phyloP scores from a whole-genome alignment of 371 early-diverging fungal genomes.

The Catenaria anguillulae region DNA sequence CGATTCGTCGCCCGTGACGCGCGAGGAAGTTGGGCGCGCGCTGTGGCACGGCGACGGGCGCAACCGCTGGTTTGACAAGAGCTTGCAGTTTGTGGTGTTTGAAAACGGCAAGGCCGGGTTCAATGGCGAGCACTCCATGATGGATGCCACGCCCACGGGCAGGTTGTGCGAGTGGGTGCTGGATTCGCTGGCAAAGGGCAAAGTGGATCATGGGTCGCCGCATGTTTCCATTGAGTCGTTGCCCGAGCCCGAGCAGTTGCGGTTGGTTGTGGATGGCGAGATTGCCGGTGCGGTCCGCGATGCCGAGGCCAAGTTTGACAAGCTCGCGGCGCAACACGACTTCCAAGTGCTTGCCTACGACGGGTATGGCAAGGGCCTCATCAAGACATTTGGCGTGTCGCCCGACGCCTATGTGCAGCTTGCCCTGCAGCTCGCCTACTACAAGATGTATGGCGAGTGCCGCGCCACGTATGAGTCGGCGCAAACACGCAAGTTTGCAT shows the following conservation, averaged over 20 bases:
- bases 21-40: slow-evolving; percentile 58
- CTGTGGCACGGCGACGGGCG: slow-evolving; percentile 89
- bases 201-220: slow-evolving; percentile 43
- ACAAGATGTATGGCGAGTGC: slow-evolving; percentile 60
- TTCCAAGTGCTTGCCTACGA: slow-evolving; percentile 61
- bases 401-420: slow-evolving; percentile 93
- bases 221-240: slow-evolving; percentile 24
- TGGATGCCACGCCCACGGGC: slow-evolving; percentile 87
- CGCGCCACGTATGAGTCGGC: slow-evolving; percentile 86
- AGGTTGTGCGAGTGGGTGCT: slow-evolving; percentile 54
- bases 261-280: slow-evolving; percentile 44
- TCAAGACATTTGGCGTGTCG: slow-evolving; percentile 48
- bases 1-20: slow-evolving; percentile 58
- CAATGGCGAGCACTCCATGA: slow-evolving; percentile 88
- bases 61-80: slow-evolving; percentile 89
- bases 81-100: slow-evolving; percentile 81
- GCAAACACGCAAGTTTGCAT: slow-evolving; percentile 74
- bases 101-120: slow-evolving; percentile 93
- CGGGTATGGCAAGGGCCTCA: slow-evolving; percentile 77
- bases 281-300: slow-evolving; percentile 36
- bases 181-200: slow-evolving; percentile 32
- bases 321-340: slow-evolving; percentile 55
- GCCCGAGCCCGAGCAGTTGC: slow-evolving; percentile 44
- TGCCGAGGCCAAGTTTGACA: slow-evolving; percentile 54
- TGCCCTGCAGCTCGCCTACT: slow-evolving; percentile 90